Evolutionary conservation across 768 basidiomycete genomes (phyloP).

Genomic region (Russula compacta): DNA sequence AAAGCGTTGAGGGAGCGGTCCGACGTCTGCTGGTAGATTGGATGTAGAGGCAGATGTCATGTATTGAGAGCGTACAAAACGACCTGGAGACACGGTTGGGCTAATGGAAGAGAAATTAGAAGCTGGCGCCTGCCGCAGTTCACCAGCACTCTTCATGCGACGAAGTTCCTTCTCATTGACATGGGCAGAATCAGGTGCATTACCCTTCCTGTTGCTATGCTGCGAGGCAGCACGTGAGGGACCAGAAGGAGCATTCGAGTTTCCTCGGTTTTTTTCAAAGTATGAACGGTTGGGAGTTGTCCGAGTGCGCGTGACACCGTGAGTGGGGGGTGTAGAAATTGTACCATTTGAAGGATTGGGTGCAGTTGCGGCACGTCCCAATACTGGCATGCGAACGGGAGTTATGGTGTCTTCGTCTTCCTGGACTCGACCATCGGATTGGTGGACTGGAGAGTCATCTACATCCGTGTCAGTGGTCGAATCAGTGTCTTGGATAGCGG

Average conservation of each 20-base stretch:
- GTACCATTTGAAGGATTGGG: constrained; percentile 30
- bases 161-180: constrained; percentile 24
- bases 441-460: constrained; percentile 43
- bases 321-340: constrained; percentile 19
- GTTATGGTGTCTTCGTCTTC: constrained; percentile 73
- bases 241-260: background rate
- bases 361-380: constrained; percentile 44
- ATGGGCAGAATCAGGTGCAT: constrained; percentile 34
- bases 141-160: constrained; percentile 78
- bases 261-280: constrained; percentile 26
- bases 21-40: constrained; percentile 43
- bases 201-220: background rate
- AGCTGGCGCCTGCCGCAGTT: constrained; percentile 47
- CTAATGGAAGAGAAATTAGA: constrained; percentile 20
- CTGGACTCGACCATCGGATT: constrained; percentile 32
- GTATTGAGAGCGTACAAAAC: constrained; percentile 40
- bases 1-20: constrained; percentile 45
- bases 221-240: constrained; percentile 4
- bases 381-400: constrained; percentile 45
- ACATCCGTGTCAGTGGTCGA: constrained; percentile 39
- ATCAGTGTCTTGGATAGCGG: constrained; percentile 38
- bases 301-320: constrained; percentile 47
- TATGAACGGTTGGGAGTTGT: constrained; percentile 55
- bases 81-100: constrained; percentile 31
- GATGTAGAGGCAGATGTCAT: constrained; percentile 61